Evolutionary conservation across 228 moss, liverwort and hornwort genomes (phyloP), one percentile per base, ranked within the genome.

Genomic region (Sphagnum magellanicum): DNA sequence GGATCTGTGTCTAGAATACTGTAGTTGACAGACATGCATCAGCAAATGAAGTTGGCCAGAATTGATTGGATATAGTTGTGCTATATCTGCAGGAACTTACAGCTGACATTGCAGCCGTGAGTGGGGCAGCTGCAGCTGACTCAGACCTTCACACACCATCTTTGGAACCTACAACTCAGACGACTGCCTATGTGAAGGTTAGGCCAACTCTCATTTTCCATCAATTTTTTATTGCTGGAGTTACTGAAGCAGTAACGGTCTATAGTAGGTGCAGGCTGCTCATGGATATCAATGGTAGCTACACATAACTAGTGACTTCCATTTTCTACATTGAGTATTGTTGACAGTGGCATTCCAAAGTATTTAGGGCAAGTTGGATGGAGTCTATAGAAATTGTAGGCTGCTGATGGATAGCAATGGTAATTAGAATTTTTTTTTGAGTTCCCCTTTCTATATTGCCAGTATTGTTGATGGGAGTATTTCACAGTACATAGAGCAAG

Each of bases 111-210:
- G 72, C 74, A 65, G 76, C 85, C 61, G 72, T 94, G 63, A 58
- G 60, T 51, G 78, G 77, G 48, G 90, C 81, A 48, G 73, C 72
- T 60, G 58, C 10, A 16, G 53, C 66, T 60, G 68, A 68, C 65
- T 68, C 53, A 16, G 76, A 78, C 12, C 49, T 52, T 67, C 69
- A 74, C 50, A 61, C 73, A 68, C 74, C 76, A 59, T 78, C 67
- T 17, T 55, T 67, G 67, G 71, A 74, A 68, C 79, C 91, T 15
- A 89, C 82, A 49, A 96, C 93, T 49, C 93, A 96, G 81, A 86
- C 91, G 15, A 78, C 77, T 66, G 88, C 89, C 66, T 93, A 91
- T 70, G 76, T 80, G 4, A 93, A 90, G 89, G 96, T 96, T 73
- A 50, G 53, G 51, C 53, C 59, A 52, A 53, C 7, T 72, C 50